Percentiles rank a stretch among this genome's conserved stretches.
phyloP scores from a whole-genome alignment of 352 stramenopile species.

The Phytophthora constricta region DNA sequence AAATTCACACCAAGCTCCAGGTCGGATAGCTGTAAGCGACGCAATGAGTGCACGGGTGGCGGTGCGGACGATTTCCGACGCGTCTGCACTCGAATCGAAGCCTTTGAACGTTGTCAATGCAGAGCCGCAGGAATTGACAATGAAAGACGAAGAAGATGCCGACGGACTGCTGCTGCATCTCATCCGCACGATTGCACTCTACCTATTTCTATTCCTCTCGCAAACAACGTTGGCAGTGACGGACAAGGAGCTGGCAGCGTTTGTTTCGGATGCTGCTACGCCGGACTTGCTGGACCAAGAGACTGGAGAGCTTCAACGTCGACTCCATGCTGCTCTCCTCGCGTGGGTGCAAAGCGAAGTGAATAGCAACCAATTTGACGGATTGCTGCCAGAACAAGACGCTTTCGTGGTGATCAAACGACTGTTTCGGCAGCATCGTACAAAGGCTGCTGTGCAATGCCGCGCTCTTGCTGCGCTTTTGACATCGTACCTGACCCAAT shows the following conservation, averaged over 20 bases:
- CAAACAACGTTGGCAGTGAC: conserved; percentile 39
- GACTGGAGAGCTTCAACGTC: conserved; percentile 30
- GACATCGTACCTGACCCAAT: conserved; percentile 46
- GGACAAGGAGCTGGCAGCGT: conserved; percentile 44
- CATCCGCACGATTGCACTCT: conserved; percentile 66
- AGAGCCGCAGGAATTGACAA: conserved; percentile 11
- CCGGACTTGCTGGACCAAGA: conserved; percentile 42
- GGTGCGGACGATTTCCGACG: neutral
- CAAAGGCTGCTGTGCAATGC: conserved; percentile 40
- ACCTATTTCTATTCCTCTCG: conserved; percentile 64
- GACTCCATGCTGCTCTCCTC: conserved; percentile 50
- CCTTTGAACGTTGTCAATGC: neutral
- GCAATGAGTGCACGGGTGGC: neutral
- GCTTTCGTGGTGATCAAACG: conserved; percentile 57
- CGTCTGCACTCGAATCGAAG: conserved; percentile 1
- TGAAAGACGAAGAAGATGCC: conserved; percentile 1
- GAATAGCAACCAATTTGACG: conserved; percentile 69
- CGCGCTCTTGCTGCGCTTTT: conserved; percentile 53
- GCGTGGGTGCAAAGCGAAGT: conserved; percentile 54
- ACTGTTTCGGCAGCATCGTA: conserved; percentile 58
- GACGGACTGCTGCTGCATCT: conserved; percentile 64
- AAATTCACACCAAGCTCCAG: too few species aligned
- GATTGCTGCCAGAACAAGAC: conserved; percentile 58
- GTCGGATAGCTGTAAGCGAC: too few species aligned
- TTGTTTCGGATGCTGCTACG: conserved; percentile 24